phyloP scores from a whole-genome alignment of 2,329 filamentous ascomycete species.

The Scopulariopsis brevicaulis region DNA sequence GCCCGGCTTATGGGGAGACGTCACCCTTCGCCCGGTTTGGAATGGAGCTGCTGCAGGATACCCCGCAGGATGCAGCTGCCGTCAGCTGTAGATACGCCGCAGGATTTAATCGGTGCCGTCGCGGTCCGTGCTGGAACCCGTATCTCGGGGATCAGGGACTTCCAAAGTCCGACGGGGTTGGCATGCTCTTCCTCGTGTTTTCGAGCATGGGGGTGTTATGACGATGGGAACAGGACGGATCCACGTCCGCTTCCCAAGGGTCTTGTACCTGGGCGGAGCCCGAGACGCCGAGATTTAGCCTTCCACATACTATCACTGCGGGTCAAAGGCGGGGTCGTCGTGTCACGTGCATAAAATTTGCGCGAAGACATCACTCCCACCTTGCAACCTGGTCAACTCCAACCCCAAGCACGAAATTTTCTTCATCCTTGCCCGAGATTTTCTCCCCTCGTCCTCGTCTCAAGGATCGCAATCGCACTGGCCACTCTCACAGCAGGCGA shows the following conservation, averaged over 20 bases:
- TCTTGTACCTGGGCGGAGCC: no score
- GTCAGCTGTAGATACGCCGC: background rate
- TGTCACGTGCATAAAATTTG: background rate
- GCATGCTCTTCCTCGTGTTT: background rate
- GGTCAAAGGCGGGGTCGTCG: background rate
- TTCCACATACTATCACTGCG: background rate
- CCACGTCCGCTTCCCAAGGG: no score
- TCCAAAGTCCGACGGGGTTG: background rate
- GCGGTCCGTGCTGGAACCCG: background rate
- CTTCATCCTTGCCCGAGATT: constrained; percentile 2
- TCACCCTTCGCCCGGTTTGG: background rate
- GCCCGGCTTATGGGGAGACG: background rate
- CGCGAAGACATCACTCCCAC: background rate
- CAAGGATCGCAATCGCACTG: constrained; percentile 6
- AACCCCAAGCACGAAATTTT: background rate
- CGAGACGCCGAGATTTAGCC: no score
- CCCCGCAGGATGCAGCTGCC: background rate
- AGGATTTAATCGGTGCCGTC: background rate
- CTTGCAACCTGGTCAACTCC: background rate
- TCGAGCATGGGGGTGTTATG: background rate
- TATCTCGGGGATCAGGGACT: background rate
- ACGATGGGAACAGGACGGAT: background rate
- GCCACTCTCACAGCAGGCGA: constrained; percentile 1
- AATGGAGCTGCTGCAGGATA: background rate
- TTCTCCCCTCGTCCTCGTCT: constrained; percentile 12